Conservation (phyloP, 352 stramenopile genomes). For the Phytophthora hybrid region DNA sequence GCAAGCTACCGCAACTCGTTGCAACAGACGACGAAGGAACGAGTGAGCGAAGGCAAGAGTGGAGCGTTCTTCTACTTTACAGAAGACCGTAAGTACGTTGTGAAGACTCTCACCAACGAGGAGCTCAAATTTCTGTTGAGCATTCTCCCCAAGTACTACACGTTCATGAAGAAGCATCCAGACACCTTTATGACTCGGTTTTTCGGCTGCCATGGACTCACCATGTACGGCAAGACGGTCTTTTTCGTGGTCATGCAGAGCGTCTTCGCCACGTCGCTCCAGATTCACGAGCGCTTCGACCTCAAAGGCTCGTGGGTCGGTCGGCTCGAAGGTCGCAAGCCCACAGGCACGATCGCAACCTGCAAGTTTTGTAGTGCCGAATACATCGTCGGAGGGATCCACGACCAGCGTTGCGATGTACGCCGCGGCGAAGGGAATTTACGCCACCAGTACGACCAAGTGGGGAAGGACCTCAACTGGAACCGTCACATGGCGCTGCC, state of each 20-base stretch:
- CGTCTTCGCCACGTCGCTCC: slow-evolving; percentile 79
- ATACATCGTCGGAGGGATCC: slow-evolving; percentile 71
- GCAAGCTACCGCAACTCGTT: slow-evolving; percentile 74
- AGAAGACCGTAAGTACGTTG: slow-evolving; percentile 83
- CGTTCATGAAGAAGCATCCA: slow-evolving; percentile 66
- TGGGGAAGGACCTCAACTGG: slow-evolving; percentile 88
- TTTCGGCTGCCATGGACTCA: slow-evolving; percentile 83
- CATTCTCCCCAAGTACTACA: slow-evolving; percentile 80
- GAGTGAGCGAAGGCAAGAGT: slow-evolving; percentile 85
- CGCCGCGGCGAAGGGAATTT: slow-evolving; percentile 69
- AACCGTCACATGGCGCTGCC: slow-evolving; percentile 83
- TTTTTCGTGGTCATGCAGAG: slow-evolving; percentile 90
- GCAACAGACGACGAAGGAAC: slow-evolving; percentile 78
- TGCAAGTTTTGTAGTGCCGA: slow-evolving; percentile 83
- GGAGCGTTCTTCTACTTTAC: slow-evolving; percentile 89
- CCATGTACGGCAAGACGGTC: slow-evolving; percentile 87
- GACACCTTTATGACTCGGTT: slow-evolving; percentile 87
- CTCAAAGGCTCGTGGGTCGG: slow-evolving; percentile 90
- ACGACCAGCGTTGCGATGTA: slow-evolving; percentile 78
- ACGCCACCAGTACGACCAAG: slow-evolving; percentile 81
- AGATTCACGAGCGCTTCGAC: slow-evolving; percentile 87
- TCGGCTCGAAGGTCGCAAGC: slow-evolving; percentile 75
- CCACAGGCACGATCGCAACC: slow-evolving; percentile 65
- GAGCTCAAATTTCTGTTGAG: slow-evolving; percentile 79
- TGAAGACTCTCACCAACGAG: slow-evolving; percentile 83